Conservation (phyloP, 2,329 filamentous ascomycete genomes). For the Cladosporium sp. region DNA sequence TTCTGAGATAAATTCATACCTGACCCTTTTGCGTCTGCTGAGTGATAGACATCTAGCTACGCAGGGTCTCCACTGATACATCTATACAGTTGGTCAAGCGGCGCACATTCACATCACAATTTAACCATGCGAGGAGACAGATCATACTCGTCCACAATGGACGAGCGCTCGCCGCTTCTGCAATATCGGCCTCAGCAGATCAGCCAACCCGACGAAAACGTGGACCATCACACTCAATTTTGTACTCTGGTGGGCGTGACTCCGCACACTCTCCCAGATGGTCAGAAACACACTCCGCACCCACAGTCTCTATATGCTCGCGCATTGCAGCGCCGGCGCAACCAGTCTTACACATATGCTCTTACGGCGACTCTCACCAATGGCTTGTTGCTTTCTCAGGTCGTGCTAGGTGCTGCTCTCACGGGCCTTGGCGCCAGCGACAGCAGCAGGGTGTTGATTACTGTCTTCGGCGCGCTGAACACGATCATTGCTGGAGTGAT, state of each 20-base stretch:
- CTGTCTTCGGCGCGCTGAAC: slow-evolving; percentile 43
- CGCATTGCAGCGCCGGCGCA: slow-evolving; percentile 34
- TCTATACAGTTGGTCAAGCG: not conserved
- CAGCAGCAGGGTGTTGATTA: slow-evolving; percentile 40
- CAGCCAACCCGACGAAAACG: not conserved
- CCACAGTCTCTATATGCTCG: slow-evolving; percentile 40
- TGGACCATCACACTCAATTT: slow-evolving; percentile 38
- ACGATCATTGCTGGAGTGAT: slow-evolving; percentile 45
- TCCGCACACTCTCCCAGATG: slow-evolving; percentile 31
- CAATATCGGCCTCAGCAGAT: not conserved
- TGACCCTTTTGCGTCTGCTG: not conserved
- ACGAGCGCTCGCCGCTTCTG: slow-evolving; percentile 14
- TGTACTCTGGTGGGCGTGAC: slow-evolving; percentile 40
- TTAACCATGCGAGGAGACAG: slow-evolving; percentile 10
- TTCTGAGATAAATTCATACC: not conserved
- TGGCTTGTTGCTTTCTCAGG: slow-evolving; percentile 40
- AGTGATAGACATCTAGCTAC: not conserved
- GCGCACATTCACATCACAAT: not conserved
- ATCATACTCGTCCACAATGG: slow-evolving; percentile 11
- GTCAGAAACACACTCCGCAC: slow-evolving; percentile 27
- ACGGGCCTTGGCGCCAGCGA: slow-evolving; percentile 41
- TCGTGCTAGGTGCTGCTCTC: slow-evolving; percentile 43
- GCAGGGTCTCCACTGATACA: not conserved
- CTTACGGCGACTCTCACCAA: slow-evolving; percentile 42
- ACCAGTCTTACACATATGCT: slow-evolving; percentile 38